Evolutionary conservation across 2,329 filamentous ascomycete species (phyloP).

Genomic region (Phaeosphaeria sp.): DNA sequence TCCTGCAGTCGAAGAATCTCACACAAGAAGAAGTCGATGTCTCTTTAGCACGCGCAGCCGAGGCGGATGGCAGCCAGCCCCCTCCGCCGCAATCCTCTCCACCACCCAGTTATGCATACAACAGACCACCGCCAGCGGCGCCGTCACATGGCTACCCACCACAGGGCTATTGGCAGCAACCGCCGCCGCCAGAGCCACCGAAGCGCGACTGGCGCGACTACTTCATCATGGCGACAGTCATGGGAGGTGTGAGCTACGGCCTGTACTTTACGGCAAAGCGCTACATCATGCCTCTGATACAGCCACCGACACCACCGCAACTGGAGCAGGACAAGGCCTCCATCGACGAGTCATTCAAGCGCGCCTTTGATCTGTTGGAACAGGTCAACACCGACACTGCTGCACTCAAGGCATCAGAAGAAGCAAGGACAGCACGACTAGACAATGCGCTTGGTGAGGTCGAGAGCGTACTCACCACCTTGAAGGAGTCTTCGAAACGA

Average conservation of each 20-base stretch:
- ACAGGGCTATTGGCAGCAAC: constrained; percentile 60
- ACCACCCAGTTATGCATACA: constrained; percentile 50
- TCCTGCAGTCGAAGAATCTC: constrained; percentile 94
- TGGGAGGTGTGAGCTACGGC: constrained; percentile 87
- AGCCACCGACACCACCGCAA: constrained; percentile 91
- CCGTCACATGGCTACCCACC: constrained; percentile 60
- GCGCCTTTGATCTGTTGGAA: constrained; percentile 88
- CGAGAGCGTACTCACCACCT: constrained; percentile 78
- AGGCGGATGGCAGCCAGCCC: constrained; percentile 59
- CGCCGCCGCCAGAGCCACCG: constrained; percentile 66
- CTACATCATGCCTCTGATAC: constrained; percentile 88
- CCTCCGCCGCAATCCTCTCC: constrained; percentile 55
- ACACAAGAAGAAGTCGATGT: constrained; percentile 93
- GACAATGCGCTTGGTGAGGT: constrained; percentile 84
- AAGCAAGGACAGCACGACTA: constrained; percentile 80
- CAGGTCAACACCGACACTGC: constrained; percentile 91
- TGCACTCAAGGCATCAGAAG: constrained; percentile 83
- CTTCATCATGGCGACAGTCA: constrained; percentile 99
- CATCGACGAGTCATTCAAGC: constrained; percentile 92
- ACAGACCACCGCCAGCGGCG: constrained; percentile 52
- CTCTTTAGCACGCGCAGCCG: constrained; percentile 77
- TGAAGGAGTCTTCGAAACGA: constrained; percentile 80
- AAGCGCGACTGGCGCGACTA: constrained; percentile 96
- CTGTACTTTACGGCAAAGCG: constrained; percentile 86
- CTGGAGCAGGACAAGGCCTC: constrained; percentile 91